Base-by-base conservation (phyloP, 441 rosid species). In the Erysimum cheiri region DNA sequence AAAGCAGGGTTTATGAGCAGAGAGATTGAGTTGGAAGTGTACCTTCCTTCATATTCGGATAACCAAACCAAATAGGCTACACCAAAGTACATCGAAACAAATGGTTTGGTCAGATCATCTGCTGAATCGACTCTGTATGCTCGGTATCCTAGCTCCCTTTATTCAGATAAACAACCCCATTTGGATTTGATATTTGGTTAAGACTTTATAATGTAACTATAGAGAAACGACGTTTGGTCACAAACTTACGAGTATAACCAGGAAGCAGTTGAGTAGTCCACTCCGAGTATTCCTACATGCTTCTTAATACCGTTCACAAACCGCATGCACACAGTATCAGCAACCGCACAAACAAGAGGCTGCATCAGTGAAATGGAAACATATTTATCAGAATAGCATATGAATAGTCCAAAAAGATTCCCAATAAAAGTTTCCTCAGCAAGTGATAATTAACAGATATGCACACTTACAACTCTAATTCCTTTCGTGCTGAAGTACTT, bases 31-130 rank as follows among this genome's bases (percentile, higher is more conserved):
- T 8, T 10, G 60, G 15, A 56, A 70, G 44, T 36, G 1, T 84
- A 92, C 99, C 88, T 75, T 71, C 98, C 94, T 79, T 94, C 96
- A 53, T 92, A 94, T 77, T 81, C 85, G 8, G 94, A 85, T 81
- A 94, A 73, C 89, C 91, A 92, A 54, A 88, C 82, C 70, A 88
- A 66, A 66, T 92, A 92, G 41, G 98, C 97, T 2, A 92, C 92
- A 32, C 97, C 96, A 6, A 90, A 94, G 83, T 92, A 94, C 89
- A 88, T 80, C 22, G 98, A 94, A 32, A 84, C 86, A 71, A 94
- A 92, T 76, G 99, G 99, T 71, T 82, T 94, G 47, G 75, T 78
- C 49, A 94, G 67, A 75, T 94, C 98, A 43, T 85, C 89, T 12
- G 40, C 80, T 50, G 87, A 85, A 5, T 88, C 90, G 8, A 87